A percentile compares a stretch with the other conserved stretches of the same genome.
phyloP scores from a whole-genome alignment of 352 stramenopile species.

The Phytophthora pinifolia region DNA sequence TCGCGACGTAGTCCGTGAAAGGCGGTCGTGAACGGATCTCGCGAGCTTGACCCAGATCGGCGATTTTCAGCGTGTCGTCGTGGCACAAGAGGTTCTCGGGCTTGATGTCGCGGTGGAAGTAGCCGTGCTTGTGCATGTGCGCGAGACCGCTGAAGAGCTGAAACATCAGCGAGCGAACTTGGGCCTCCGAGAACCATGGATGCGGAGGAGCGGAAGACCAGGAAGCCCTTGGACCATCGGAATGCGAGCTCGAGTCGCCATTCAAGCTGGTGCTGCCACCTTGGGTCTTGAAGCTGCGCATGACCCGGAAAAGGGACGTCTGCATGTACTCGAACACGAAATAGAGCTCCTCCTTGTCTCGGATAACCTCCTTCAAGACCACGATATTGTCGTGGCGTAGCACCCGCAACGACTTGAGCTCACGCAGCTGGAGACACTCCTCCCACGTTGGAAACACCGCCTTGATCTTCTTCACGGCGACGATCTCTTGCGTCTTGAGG shows the following conservation, averaged over 20 bases:
- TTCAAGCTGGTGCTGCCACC: slow-evolving; percentile 20
- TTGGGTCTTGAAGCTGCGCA: slow-evolving; percentile 45
- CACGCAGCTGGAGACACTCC: slow-evolving; percentile 77
- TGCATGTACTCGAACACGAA: slow-evolving; percentile 91
- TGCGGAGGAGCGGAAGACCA: slow-evolving; percentile 14
- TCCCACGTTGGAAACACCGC: slow-evolving; percentile 78
- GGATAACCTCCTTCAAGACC: slow-evolving; percentile 84
- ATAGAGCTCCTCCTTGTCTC: slow-evolving; percentile 86
- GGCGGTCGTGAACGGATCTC: slow-evolving; percentile 72
- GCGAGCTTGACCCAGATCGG: slow-evolving; percentile 68
- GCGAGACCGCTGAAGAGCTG: slow-evolving; percentile 75
- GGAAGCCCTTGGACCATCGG: slow-evolving; percentile 10
- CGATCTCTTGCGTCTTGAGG: slow-evolving; percentile 89
- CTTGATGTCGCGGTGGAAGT: slow-evolving; percentile 86
- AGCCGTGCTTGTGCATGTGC: slow-evolving; percentile 85
- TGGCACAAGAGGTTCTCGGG: slow-evolving; percentile 73
- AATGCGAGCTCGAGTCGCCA: slow-evolving; percentile 26
- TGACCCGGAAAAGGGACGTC: slow-evolving; percentile 74
- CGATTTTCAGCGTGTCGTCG: slow-evolving; percentile 72
- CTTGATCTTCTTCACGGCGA: slow-evolving; percentile 89
- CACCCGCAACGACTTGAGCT: slow-evolving; percentile 76
- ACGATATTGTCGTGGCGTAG: slow-evolving; percentile 85
- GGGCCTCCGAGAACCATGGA: slow-evolving; percentile 53
- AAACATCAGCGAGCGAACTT: slow-evolving; percentile 79
- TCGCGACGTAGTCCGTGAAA: slow-evolving; percentile 78